Base-by-base conservation (phyloP, 345 rosid species). In the Eucalyptus erythrocorys region DNA sequence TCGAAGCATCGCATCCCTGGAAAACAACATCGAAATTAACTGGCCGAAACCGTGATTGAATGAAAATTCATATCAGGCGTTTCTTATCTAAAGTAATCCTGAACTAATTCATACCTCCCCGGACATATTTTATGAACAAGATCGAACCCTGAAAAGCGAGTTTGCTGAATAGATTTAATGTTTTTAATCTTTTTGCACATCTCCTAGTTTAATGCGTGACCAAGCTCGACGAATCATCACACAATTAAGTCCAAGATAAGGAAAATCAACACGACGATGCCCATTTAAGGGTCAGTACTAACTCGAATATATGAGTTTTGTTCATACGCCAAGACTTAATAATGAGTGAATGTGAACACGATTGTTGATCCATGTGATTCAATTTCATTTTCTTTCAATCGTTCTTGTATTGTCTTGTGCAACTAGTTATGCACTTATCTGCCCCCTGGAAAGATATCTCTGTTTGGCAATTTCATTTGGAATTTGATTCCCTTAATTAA, bases 1-100 rank as follows among this genome's bases (percentile, higher is more conserved):
- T 86, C 4, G 99, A 97, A 1, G 94, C 99, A 87, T 98, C 99
- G 87, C 99, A 98, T 40, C 99, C 99, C 99, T 98, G 5, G 61
- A 87, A 90, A 17, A n/a, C 48, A 17, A n/a, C 37, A 22, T 47
- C 13, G 15, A 42, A 27, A 71, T 22, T 34, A 40, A 50, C 22
- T 24, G 22, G 24, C 57, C 19, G 32, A 76, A 30, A 48, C 48
- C 7, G 42, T 42, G 22, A 48, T 37, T 48, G 59, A 49, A 76
- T 26, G 48, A 8, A 50, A 40, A 82, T 51, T 17, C 32, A 86
- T n/a, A 17, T 8, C 47, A 12, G 26, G 85, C 15, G 32, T 71
- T 66, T 45, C 49, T 48, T 5, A n/a, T 32, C 61, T 4, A 21
- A 76, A 48, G 61, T 17, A 50, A 86, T 48, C 45, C 61, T 86